Evolutionary conservation across 2,329 filamentous ascomycete species (phyloP).

Genomic region (Fusarium citri): DNA sequence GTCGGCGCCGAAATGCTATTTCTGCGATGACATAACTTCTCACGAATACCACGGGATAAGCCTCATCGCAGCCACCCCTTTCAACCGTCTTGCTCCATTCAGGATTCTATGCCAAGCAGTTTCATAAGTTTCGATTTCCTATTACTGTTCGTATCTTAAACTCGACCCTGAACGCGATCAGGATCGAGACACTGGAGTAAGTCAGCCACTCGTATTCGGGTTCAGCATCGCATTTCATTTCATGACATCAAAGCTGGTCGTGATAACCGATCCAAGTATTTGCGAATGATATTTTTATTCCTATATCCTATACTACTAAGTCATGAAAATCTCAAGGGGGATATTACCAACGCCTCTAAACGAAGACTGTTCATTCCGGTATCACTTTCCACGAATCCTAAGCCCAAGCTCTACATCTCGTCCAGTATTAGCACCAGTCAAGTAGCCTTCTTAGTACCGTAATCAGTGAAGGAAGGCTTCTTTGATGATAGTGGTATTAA

Average conservation of each 20-base stretch:
- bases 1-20: constrained; percentile 17
- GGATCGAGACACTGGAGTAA: background rate
- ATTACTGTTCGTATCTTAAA: background rate
- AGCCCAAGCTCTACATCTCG: background rate
- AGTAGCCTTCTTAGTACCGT: background rate
- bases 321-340: constrained; percentile 29
- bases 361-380: constrained; percentile 5
- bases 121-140: background rate
- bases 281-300: constrained; percentile 13
- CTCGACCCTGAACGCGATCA: background rate
- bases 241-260: background rate
- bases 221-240: background rate
- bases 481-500: background rate
- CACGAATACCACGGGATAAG: background rate
- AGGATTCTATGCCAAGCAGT: background rate
- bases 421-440: background rate
- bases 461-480: background rate
- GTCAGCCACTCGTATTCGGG: background rate
- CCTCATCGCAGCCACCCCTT: background rate
- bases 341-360: constrained; percentile 26
- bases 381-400: background rate
- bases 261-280: background rate
- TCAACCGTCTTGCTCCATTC: background rate
- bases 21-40: background rate
- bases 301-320: constrained; percentile 11